phyloP scores from a whole-genome alignment of 306 rosid genomes.

The Abrus precatorius region DNA sequence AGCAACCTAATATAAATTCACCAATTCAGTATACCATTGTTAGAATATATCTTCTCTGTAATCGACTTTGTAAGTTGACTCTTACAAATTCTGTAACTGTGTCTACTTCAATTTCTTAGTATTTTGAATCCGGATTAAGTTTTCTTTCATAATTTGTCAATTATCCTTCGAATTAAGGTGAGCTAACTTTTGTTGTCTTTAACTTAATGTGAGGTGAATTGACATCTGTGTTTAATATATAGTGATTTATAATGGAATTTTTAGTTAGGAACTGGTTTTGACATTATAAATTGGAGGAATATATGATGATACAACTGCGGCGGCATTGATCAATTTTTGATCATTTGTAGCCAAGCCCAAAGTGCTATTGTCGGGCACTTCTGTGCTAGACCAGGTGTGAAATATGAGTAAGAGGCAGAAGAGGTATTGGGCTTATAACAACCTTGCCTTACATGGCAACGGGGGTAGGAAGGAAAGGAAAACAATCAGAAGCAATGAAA shows the following conservation, averaged over 20 bases:
- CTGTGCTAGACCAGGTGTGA: not conserved
- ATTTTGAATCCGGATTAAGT: not conserved
- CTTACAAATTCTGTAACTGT: not conserved
- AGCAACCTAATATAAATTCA: not conserved
- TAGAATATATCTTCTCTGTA: not conserved
- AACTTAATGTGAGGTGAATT: not conserved
- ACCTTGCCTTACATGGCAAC: not conserved
- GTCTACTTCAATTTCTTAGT: not conserved
- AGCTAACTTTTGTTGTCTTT: not conserved
- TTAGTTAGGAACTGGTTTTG: not conserved
- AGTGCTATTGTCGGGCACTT: not conserved
- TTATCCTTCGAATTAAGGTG: not conserved
- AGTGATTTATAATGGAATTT: constrained; percentile 6
- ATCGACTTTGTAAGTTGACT: not conserved
- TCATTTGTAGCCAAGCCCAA: not conserved
- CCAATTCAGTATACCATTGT: constrained; percentile 1
- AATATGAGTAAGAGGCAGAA: not conserved
- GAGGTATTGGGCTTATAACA: not conserved
- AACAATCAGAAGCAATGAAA: not conserved
- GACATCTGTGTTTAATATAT: not conserved
- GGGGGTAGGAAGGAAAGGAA: not conserved
- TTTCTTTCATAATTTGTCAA: not conserved
- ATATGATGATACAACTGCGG: not conserved
- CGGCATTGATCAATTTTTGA: not conserved
- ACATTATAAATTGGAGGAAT: not conserved